phyloP scores from a whole-genome alignment of 805 yeast species.

The Candida maris region DNA sequence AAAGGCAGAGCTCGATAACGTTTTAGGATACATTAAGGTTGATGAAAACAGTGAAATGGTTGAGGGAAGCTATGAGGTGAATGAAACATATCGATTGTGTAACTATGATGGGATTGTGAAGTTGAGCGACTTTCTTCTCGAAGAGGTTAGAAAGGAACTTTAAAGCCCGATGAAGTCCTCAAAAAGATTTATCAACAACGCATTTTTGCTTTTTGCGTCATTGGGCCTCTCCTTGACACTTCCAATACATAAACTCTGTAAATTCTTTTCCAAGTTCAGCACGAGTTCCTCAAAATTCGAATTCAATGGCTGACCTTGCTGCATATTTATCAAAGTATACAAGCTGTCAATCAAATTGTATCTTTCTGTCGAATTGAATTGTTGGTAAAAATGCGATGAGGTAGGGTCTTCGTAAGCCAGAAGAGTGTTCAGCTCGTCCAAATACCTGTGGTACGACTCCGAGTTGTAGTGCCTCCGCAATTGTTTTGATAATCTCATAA shows the following conservation, averaged over 20 bases:
- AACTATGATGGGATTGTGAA: conserved; percentile 47
- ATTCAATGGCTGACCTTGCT: conserved; percentile 8
- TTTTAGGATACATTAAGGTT: conserved; percentile 66
- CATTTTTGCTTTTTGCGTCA: conserved; percentile 30
- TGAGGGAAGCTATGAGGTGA: conserved; percentile 51
- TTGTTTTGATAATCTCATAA: conserved; percentile 38
- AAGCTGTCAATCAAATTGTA: conserved; percentile 39
- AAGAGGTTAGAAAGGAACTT: conserved; percentile 30
- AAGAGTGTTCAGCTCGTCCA: conserved; percentile 47
- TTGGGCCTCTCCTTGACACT: conserved; percentile 18
- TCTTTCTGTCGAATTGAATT: conserved; percentile 35
- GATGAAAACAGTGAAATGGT: conserved; percentile 52
- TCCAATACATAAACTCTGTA: conserved; percentile 6
- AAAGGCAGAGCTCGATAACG: conserved; percentile 63
- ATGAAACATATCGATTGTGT: conserved; percentile 54
- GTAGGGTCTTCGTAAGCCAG: conserved; percentile 51
- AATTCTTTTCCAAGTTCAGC: conserved; percentile 18
- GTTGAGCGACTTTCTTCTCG: conserved; percentile 49
- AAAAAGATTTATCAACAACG: conserved; percentile 40
- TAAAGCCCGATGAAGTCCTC: conserved; percentile 40
- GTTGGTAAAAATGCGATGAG: conserved; percentile 33
- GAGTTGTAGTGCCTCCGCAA: conserved; percentile 32
- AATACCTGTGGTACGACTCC: conserved; percentile 32
- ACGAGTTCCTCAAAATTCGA: conserved; percentile 26
- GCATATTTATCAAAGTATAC: conserved; percentile 33